Base-by-base conservation (phyloP, 140 eudicot genomes). In the Stevia rebaudiana region DNA sequence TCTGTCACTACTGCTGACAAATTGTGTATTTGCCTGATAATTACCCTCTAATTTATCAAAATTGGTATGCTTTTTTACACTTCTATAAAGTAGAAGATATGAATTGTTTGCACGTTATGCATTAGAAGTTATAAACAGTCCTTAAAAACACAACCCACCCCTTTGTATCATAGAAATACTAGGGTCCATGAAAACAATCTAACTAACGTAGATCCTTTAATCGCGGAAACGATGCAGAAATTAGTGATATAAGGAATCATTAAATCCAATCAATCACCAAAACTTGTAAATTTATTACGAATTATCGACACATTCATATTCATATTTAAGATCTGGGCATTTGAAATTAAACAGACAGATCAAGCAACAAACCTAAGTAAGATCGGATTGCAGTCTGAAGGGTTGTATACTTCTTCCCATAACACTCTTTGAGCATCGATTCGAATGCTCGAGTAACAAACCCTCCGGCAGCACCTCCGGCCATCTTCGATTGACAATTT, bases 401-500 rank as follows among this genome's bases (percentile, higher is more conserved):
- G 13, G 83, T 51, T 52, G 31, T 41, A 63, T 54, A 72, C 74
- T 87, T 87, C 49, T 84, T 87, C 5, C 80, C 83, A n/a, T 87
- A 74, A 67, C 83, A 81, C 74, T 87, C 95, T 50, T 87, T 87
- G 72, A 87, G 95, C 87, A 87, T 87, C 0, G 81, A 72, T 66
- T 87, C 94, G 24, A 87, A 84, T 39, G 95, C 89, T 33, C 95
- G 77, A 13, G 86, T 74, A 42, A 84, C 71, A 63, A 87, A 87
- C 2, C 95, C 97, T 8, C 95, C 97, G 22, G 97, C 97, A 13
- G 96, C 96, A 62, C 82, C 86, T 24, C 89, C 94, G 30, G 74
- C 80, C 79, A 74, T 74, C 36, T 50, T 74, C 58, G 64, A 67
- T 67, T 67, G 0, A 41, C 24, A 35, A 11, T 13, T 0, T 28